Base-by-base conservation (phyloP, 2,329 filamentous ascomycete species). In the Chaetomiaceae sp. region DNA sequence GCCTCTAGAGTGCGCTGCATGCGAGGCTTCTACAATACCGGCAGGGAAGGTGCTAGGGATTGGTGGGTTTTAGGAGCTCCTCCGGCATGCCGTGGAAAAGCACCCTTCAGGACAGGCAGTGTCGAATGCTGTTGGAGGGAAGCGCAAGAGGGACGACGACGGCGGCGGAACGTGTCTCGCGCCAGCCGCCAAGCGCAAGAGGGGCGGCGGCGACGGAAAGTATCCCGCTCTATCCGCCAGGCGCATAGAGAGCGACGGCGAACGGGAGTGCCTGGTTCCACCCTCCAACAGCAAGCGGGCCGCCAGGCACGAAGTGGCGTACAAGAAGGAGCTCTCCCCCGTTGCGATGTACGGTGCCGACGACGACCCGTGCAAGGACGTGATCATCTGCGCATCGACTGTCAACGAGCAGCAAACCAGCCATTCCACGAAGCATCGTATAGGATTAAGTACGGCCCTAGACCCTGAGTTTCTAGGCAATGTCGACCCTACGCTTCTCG, bases 381-480 rank as follows among this genome's bases (percentile, higher is more conserved):
- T 48, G 37, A 48, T 48, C 9, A 48, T 44, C 46, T 48, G 32
- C 36, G 36, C 32, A 14, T 40, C 40, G 37, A 40, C 46, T 48
- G 24, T 48, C 41, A 18, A 41, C 30, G 30, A 48, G 46, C 46
- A 48, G 41, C 36, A 44, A 41, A 30, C 34, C 12, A 36, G 36
- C 40, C 20, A 43, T 48, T 30, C 41, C 17, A 17, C 2, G 17
- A 20, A 40, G n/a, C 32, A 48, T 41, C 19, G 44, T 35, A 43
- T 48, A 19, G 40, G 40, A 10, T 17, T 40, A 36, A 43, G 34
- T 43, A 40, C 27, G 15, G 17, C 11, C 41, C 41, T 48, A 32
- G 40, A 41, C 44, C 12, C 30, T 11, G 41, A 41, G 10, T 48
- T 48, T 39, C 37, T 48, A 14, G 36, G 46, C 36, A 18, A 44